A percentile compares a stretch with the other conserved stretches of the same genome.
phyloP scores from a whole-genome alignment of 768 basidiomycete species.

The Suillus subalutaceus region DNA sequence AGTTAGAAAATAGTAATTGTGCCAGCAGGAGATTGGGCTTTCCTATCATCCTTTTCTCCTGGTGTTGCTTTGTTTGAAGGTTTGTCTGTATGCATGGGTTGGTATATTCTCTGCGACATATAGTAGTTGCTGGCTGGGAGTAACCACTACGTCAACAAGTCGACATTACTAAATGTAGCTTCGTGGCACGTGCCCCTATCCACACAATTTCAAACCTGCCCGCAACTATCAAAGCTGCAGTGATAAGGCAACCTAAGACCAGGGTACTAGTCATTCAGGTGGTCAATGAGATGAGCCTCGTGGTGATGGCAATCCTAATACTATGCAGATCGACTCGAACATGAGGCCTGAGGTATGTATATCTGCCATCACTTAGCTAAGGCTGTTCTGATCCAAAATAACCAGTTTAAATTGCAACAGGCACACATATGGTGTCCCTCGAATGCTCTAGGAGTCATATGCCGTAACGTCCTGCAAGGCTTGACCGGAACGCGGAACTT shows the following conservation, averaged over 20 bases:
- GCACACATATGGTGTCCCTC: neutral
- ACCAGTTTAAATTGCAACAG: neutral
- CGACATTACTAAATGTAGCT: too few relatives aligned
- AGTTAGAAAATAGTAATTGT: neutral
- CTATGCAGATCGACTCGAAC: neutral
- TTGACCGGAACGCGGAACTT: too few relatives aligned
- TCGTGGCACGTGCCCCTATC: neutral
- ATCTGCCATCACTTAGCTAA: neutral
- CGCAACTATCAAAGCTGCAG: neutral
- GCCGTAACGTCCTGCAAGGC: neutral
- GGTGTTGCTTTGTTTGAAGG: neutral
- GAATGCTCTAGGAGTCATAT: neutral
- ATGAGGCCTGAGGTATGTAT: slow-evolving; percentile 8
- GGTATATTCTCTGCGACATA: neutral
- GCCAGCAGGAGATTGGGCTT: neutral
- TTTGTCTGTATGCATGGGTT: neutral
- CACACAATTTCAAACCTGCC: neutral
- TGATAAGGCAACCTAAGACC: neutral
- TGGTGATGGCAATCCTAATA: neutral
- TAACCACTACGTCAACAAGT: neutral
- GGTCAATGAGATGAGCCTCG: neutral
- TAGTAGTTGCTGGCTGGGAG: neutral
- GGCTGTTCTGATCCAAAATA: neutral
- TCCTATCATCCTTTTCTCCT: neutral
- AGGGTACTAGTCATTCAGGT: neutral